Percentiles rank a stretch among this genome's conserved stretches.
These are phyloP conservation scores for Gossypium arboreum DNA, from an alignment of 345 rosid species.

Conservation along the genomic window DNA sequence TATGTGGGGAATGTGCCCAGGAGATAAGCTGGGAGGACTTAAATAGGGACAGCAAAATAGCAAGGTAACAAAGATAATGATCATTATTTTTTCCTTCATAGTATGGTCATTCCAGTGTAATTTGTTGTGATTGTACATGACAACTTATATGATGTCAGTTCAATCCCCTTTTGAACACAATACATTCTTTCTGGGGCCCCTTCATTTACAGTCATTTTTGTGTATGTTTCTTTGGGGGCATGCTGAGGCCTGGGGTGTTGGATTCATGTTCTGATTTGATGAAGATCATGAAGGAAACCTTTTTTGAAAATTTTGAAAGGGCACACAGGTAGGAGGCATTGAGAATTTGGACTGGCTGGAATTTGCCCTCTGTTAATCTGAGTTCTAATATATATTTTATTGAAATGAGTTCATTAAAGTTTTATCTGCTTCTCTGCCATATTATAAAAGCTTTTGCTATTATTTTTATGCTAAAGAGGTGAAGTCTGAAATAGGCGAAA, in stretches of 20 bases:
- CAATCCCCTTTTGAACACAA: constrained; percentile 12
- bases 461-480: not conserved
- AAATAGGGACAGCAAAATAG: constrained; percentile 31
- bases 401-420: not conserved
- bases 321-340: not conserved
- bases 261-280: not conserved
- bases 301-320: not conserved
- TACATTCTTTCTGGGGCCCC: not conserved
- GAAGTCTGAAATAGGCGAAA: not conserved
- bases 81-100: not conserved
- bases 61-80: not conserved
- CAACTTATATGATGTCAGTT: constrained; percentile 7
- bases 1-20: constrained; percentile 92
- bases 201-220: not conserved
- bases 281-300: not conserved
- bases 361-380: not conserved
- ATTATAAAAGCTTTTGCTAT: not conserved
- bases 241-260: not conserved
- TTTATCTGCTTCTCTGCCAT: not conserved
- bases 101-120: not conserved
- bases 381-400: not conserved
- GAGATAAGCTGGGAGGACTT: constrained; percentile 77
- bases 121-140: constrained; percentile 10
- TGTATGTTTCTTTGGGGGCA: not conserved
- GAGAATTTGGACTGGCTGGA: constrained; percentile 6